Evolutionary conservation across 2,329 filamentous ascomycete species (phyloP).

Genomic region (Fusarium dimerum): DNA sequence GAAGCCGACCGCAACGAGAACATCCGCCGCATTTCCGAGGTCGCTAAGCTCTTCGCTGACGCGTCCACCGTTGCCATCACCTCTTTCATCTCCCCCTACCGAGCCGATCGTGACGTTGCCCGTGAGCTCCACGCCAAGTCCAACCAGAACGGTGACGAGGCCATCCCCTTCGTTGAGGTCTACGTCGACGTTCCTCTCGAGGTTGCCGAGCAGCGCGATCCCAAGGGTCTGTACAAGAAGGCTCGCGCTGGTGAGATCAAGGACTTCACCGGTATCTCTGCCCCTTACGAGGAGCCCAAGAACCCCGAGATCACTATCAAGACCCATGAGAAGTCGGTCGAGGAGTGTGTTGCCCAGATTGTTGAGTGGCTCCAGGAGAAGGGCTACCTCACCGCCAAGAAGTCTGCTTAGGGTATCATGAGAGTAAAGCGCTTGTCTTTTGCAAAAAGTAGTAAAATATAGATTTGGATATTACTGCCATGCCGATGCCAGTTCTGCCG

Average conservation of each 20-base stretch:
- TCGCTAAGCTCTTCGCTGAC: constrained; percentile 96
- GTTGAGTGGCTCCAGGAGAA: constrained; percentile 74
- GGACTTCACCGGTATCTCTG: constrained; percentile 94
- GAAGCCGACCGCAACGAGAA: constrained; percentile 96
- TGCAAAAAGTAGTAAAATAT: constrained; percentile 18
- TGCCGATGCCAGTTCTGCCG: constrained; percentile 17
- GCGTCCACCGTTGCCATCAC: constrained; percentile 84
- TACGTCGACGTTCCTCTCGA: constrained; percentile 89
- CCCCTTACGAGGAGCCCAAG: constrained; percentile 89
- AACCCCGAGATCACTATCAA: constrained; percentile 84
- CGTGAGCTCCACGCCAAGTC: constrained; percentile 72
- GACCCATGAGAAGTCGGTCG: constrained; percentile 79
- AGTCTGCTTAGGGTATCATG: constrained; percentile 18
- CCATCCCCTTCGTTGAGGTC: constrained; percentile 89
- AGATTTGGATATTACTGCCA: constrained; percentile 31
- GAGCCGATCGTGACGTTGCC: constrained; percentile 79
- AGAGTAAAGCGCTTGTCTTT: constrained; percentile 5
- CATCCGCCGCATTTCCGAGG: constrained; percentile 94
- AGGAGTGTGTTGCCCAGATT: constrained; percentile 87
- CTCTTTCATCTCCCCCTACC: constrained; percentile 96
- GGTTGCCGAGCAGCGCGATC: constrained; percentile 91
- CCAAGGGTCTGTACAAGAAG: constrained; percentile 98
- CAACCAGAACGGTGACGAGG: constrained; percentile 56
- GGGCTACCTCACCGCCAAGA: constrained; percentile 45
- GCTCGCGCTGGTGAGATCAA: constrained; percentile 91